Conservation (phyloP, 441 rosid genomes). For the Melastoma candidum region DNA sequence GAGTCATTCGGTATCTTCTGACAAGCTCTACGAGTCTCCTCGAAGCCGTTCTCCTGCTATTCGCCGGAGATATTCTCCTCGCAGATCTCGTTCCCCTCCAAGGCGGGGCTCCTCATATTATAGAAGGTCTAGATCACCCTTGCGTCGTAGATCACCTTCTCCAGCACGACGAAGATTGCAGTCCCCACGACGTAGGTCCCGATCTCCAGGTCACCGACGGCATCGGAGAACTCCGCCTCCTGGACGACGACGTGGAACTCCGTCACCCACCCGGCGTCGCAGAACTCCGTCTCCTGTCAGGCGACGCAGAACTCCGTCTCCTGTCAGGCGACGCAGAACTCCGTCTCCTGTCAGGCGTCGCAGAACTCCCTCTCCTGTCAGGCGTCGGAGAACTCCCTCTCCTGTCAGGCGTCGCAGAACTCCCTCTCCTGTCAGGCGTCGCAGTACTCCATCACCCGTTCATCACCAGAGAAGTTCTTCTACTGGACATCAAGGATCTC, state of each 20-base stretch:
- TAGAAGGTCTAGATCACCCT: constrained; percentile 9
- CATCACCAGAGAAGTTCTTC: constrained; percentile 24
- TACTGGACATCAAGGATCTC: constrained; percentile 28
- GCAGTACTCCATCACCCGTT: not conserved
- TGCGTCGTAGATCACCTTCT: constrained; percentile 22
- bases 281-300: constrained; percentile 9
- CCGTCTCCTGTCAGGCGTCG: constrained; percentile 18
- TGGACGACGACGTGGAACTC: constrained; percentile 24
- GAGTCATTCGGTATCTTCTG: constrained; percentile 31
- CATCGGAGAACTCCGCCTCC: constrained; percentile 23
- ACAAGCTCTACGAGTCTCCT: constrained; percentile 25
- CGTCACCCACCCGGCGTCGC: constrained; percentile 28
- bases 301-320: constrained; percentile 24
- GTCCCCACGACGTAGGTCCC: constrained; percentile 19
- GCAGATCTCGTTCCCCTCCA: no score
- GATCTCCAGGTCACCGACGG: constrained; percentile 12
- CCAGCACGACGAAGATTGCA: constrained; percentile 23
- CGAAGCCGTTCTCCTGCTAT: constrained; percentile 35
- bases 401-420: constrained; percentile 3
- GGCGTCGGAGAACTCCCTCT: constrained; percentile 21
- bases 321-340: constrained; percentile 16
- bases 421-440: constrained; percentile 1
- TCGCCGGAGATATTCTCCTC: constrained; percentile 24
- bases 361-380: constrained; percentile 34
- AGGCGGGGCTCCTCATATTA: no score